Evolutionary conservation across 225 moss, liverwort and hornwort genomes (phyloP), one percentile per base, ranked within the genome.

Genomic region (Antitrichia curtipendula): DNA sequence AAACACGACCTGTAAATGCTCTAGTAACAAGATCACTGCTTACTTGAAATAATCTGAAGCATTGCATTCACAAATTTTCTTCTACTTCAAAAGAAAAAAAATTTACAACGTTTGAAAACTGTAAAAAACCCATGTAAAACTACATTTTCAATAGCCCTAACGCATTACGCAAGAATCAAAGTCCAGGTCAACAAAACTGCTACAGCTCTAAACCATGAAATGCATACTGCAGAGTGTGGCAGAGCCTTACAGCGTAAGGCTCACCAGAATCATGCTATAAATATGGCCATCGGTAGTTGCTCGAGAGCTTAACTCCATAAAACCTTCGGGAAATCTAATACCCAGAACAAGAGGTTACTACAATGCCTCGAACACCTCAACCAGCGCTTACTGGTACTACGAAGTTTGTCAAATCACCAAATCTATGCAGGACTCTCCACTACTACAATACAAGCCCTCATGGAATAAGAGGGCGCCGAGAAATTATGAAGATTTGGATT

Each of bases 371-470:
- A 32, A 63, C 25, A 50, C 38, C 82, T 79, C 74, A 83, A 78
- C 83, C 52, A 84, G 36, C 57, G 81, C 20, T 83, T 38, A 28
- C 80, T 65, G 66, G 85, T 66, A 53, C 62, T 80, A 57, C 65
- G 16, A 86, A 61, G 73, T 75, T 66, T 18, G 80, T 86, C 9
- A 86, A 73, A 49, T 75, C 81, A 69, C 80, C 61, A 80, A 88
- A 85, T 91, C 61, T 80, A 66, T 66, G 83, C 83, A 82, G 65
- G 85, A 64, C 82, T 91, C 71, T 88, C 87, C 82, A 90, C 81
- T 88, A 88, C 65, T 89, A 92, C 81, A 81, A 84, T 91, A 90
- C 85, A 91, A 84, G 80, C 76, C 45, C 89, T 81, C 84, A 45
- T 72, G 71, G 56, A 87, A 87, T 87, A 54, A 78, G 89, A 89